phyloP scores from a whole-genome alignment of 345 rosid genomes.

The Eucalyptus sp. region DNA sequence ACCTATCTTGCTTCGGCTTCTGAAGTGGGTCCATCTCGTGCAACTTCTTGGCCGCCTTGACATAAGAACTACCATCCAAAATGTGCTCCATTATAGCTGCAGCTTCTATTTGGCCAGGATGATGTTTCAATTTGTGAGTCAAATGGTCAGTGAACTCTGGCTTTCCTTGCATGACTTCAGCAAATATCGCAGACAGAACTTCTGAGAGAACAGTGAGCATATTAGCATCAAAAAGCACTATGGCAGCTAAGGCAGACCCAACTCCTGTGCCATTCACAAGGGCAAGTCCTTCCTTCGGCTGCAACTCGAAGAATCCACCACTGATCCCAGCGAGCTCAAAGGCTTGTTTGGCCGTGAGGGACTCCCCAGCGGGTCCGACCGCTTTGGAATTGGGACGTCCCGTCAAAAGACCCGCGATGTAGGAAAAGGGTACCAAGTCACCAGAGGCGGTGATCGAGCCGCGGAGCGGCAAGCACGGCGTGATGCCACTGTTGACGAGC shows the following conservation, averaged over 20 bases:
- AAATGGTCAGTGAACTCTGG: constrained; percentile 54
- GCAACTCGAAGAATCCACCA: constrained; percentile 21
- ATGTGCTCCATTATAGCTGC: constrained; percentile 63
- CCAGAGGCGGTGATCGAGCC: constrained; percentile 74
- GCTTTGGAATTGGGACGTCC: constrained; percentile 66
- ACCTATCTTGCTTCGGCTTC: constrained; percentile 50
- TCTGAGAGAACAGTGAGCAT: constrained; percentile 32
- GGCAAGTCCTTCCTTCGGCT: constrained; percentile 36
- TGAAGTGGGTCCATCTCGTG: constrained; percentile 45
- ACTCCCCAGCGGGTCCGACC: constrained; percentile 41
- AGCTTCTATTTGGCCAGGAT: constrained; percentile 61
- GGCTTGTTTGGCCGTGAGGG: constrained; percentile 30
- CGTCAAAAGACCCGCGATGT: constrained; percentile 52
- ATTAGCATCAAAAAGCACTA: constrained; percentile 44
- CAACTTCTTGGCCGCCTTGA: constrained; percentile 27
- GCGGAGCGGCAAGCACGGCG: constrained; percentile 67
- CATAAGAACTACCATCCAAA: constrained; percentile 41
- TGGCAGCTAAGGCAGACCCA: constrained; percentile 34
- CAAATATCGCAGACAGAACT: constrained; percentile 39
- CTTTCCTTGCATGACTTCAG: constrained; percentile 53
- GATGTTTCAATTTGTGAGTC: constrained; percentile 55
- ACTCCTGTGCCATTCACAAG: constrained; percentile 36
- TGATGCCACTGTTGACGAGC: constrained; percentile 50
- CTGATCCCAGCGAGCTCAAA: constrained; percentile 32
- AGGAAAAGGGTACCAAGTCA: constrained; percentile 59